phyloP scores from a whole-genome alignment of 345 rosid genomes.

The Hibiscus syriacus region DNA sequence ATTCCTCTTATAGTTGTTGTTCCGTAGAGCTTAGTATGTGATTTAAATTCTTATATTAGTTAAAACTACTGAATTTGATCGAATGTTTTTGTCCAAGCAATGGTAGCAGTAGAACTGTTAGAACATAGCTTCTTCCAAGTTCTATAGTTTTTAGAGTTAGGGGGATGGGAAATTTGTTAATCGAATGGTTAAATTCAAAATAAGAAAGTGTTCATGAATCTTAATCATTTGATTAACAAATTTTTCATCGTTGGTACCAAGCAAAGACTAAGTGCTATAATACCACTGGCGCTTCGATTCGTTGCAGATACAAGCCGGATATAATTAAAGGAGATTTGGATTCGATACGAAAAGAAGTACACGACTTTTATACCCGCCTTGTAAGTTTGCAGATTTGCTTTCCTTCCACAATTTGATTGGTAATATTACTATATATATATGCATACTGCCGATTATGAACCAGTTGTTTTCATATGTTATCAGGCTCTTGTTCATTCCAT shows the following conservation, averaged over 20 bases:
- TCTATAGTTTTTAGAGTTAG: too few relatives aligned
- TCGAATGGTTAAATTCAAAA: too few relatives aligned
- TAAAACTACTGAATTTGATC: background rate
- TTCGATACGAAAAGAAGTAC: slow-evolving; percentile 59
- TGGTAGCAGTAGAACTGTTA: background rate
- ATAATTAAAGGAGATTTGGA: slow-evolving; percentile 96
- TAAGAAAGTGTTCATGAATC: too few relatives aligned
- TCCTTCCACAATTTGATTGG: background rate
- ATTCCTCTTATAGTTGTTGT: background rate
- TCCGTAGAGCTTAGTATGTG: background rate
- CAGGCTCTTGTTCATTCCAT: background rate
- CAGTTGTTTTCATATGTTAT: too few relatives aligned
- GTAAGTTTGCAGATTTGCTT: slow-evolving; percentile 27
- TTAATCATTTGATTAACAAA: too few relatives aligned
- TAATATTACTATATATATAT: background rate
- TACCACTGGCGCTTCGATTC: slow-evolving; percentile 2
- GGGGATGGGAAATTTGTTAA: too few relatives aligned
- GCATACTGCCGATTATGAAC: background rate
- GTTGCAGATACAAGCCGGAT: slow-evolving; percentile 61
- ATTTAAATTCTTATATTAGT: background rate
- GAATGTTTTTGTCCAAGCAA: background rate
- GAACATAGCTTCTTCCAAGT: background rate
- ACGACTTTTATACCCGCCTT: slow-evolving; percentile 48
- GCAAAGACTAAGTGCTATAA: background rate
- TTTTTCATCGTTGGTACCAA: too few relatives aligned